Base-by-base conservation (phyloP, 495 filamentous ascomycete genomes). In the Aspergillus biplanus region DNA sequence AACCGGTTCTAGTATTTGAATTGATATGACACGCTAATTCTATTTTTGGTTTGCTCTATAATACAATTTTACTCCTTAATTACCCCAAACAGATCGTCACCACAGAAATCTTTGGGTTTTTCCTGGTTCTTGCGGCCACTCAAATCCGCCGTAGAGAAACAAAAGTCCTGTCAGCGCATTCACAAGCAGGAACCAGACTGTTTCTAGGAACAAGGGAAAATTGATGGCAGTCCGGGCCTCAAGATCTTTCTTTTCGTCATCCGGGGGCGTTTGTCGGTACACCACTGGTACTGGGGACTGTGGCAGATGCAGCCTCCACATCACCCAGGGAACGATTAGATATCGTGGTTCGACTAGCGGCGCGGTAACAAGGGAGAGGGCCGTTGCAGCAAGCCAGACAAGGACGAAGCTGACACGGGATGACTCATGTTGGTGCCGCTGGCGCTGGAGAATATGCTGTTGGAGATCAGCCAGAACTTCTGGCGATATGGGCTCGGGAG, bases 341-440 rank as follows among this genome's bases (percentile, higher is more conserved):
- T 99, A 99, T 5, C 95, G 84, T 3, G 93, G 93, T 69, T 99
- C 95, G 11, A 99, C 94, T 2, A 99, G 83, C 3, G 95, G 92
- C 0, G 96, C 93, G 0, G 92, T 92, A 49, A 96, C 72, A 27
- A 98, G 82, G 3, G 90, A 93, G 7, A 95, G 82, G 0, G 87
- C 64, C 0, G 92, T 91, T 0, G 94, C 80, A 11, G 85, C 74
- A 5, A 97, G 77, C 83, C 89, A 93, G 44, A 96, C 78, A 33
- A 89, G 71, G 31, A 86, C 77, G 64, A 88, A 89, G 66, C 85
- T 77, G 76, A 78, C 71, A 65, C 80, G 65, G 15, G 77, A 73
- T 1, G 69, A 44, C n/a, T 67, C 67, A 47, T 70, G 58, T 49
- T 76, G 71, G 9, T 75, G 59, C 46, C 66, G 64, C 53, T 75